Evolutionary conservation across 495 filamentous ascomycete genomes (phyloP).

Genomic region (Tuber melanosporum): DNA sequence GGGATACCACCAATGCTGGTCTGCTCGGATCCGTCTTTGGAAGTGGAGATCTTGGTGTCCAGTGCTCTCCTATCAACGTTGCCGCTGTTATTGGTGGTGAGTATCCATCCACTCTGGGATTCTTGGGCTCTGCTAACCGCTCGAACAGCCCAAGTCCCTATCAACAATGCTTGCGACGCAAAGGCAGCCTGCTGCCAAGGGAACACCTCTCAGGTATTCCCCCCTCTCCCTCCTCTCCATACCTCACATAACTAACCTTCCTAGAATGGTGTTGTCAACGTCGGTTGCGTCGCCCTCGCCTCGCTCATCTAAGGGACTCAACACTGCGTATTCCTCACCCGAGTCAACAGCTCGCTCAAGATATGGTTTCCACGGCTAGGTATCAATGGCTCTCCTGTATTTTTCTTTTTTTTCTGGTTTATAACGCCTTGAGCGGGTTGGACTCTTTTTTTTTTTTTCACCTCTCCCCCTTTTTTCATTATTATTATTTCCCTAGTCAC

Average conservation of each 20-base stretch:
- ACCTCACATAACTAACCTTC: slow-evolving; percentile 4
- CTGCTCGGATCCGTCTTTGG: slow-evolving; percentile 14
- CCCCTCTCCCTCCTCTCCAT: neutral
- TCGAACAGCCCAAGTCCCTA: slow-evolving; percentile 27
- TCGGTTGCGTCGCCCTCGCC: slow-evolving; percentile 28
- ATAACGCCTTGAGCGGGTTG: neutral
- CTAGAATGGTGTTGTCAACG: slow-evolving; percentile 27
- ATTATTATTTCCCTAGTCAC: neutral
- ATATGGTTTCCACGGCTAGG: neutral
- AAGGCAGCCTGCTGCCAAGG: slow-evolving; percentile 35
- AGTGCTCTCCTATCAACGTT: slow-evolving; percentile 23
- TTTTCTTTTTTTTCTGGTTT: neutral
- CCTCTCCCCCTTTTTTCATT: neutral
- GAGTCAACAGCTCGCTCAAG: neutral
- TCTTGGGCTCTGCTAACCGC: neutral
- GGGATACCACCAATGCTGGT: slow-evolving; percentile 22
- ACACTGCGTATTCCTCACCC: neutral
- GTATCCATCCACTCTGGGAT: neutral
- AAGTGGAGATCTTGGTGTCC: slow-evolving; percentile 20
- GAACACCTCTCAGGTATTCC: slow-evolving; percentile 20
- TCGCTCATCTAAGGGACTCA: slow-evolving; percentile 23
- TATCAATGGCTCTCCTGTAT: neutral
- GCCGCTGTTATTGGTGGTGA: slow-evolving; percentile 12
- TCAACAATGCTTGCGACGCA: slow-evolving; percentile 35
- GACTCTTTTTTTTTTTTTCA: neutral